Evolutionary conservation across 2,329 filamentous ascomycete genomes (phyloP).

Genomic region (Colletotrichum sublineola): DNA sequence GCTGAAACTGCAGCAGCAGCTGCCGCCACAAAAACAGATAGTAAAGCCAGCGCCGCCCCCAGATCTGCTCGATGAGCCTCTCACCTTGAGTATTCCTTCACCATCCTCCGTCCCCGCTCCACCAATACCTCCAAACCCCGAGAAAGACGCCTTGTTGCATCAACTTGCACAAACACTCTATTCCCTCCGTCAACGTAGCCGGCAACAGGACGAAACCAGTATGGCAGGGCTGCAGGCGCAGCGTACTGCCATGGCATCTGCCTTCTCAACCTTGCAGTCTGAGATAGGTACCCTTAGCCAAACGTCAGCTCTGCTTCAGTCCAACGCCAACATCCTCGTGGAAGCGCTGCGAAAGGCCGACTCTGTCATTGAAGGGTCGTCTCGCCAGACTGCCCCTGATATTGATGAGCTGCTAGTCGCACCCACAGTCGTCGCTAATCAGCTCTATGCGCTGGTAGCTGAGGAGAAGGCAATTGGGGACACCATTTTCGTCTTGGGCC

Average conservation of each 20-base stretch:
- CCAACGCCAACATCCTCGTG: slow-evolving; percentile 84
- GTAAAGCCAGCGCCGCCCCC: slow-evolving; percentile 55
- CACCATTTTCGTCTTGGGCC: slow-evolving; percentile 84
- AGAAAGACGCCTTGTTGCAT: slow-evolving; percentile 88
- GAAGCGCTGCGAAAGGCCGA: slow-evolving; percentile 85
- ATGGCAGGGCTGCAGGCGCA: slow-evolving; percentile 84
- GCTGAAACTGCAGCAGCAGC: slow-evolving; percentile 49
- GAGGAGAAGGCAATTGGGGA: slow-evolving; percentile 91
- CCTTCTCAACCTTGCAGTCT: slow-evolving; percentile 76
- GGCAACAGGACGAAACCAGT: slow-evolving; percentile 79
- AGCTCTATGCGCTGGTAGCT: slow-evolving; percentile 89
- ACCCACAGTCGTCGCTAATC: slow-evolving; percentile 91
- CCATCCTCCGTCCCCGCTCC: slow-evolving; percentile 73
- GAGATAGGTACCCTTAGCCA: slow-evolving; percentile 80
- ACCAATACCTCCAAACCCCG: slow-evolving; percentile 93
- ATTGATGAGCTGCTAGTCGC: slow-evolving; percentile 95
- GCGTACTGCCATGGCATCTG: slow-evolving; percentile 79
- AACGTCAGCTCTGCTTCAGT: slow-evolving; percentile 77
- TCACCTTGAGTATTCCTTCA: slow-evolving; percentile 64
- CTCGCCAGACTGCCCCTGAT: slow-evolving; percentile 76
- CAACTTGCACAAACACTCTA: slow-evolving; percentile 80
- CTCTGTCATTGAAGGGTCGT: slow-evolving; percentile 79
- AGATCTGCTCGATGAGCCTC: slow-evolving; percentile 70
- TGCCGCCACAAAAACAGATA: slow-evolving; percentile 48
- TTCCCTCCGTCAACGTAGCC: slow-evolving; percentile 75